Evolutionary conservation across 495 filamentous ascomycete species (phyloP).

Genomic region (Umbilicaria muhlenbergii): DNA sequence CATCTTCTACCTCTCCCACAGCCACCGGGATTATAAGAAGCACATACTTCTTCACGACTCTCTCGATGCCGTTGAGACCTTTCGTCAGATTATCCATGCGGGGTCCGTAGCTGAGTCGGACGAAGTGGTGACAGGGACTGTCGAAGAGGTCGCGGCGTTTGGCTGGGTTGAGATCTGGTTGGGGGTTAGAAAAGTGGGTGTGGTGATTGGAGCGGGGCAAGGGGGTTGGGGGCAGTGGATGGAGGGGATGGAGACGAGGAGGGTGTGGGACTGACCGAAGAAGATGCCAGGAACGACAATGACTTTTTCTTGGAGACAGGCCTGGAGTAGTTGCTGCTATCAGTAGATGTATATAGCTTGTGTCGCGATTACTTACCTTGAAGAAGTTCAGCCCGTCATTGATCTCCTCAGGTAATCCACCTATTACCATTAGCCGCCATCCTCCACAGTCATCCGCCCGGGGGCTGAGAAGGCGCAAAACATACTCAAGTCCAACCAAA

Average conservation of each 20-base stretch:
- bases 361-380: no score
- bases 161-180: slow-evolving; percentile 62
- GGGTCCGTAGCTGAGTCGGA: slow-evolving; percentile 81
- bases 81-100: slow-evolving; percentile 72
- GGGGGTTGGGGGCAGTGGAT: no score
- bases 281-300: slow-evolving; percentile 85
- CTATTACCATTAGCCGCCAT: slow-evolving; percentile 11
- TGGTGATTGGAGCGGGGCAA: no score
- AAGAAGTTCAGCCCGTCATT: slow-evolving; percentile 94
- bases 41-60: slow-evolving; percentile 50
- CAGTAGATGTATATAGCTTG: no score
- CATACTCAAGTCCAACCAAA: slow-evolving; percentile 54
- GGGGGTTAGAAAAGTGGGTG: slow-evolving; percentile 36
- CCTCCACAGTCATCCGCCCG: background rate
- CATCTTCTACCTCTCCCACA: no score
- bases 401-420: slow-evolving; percentile 51
- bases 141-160: slow-evolving; percentile 84
- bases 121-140: slow-evolving; percentile 89
- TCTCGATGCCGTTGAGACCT: slow-evolving; percentile 81
- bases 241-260: no score
- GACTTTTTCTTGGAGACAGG: slow-evolving; percentile 78
- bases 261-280: slow-evolving; percentile 17
- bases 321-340: slow-evolving; percentile 31
- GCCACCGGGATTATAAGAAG: no score
- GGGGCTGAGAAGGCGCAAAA: slow-evolving; percentile 17